Percentiles rank a stretch among this genome's conserved stretches.
Evolutionary conservation across 768 basidiomycete species (phyloP).

Genomic region (Phaeotremella fagi): DNA sequence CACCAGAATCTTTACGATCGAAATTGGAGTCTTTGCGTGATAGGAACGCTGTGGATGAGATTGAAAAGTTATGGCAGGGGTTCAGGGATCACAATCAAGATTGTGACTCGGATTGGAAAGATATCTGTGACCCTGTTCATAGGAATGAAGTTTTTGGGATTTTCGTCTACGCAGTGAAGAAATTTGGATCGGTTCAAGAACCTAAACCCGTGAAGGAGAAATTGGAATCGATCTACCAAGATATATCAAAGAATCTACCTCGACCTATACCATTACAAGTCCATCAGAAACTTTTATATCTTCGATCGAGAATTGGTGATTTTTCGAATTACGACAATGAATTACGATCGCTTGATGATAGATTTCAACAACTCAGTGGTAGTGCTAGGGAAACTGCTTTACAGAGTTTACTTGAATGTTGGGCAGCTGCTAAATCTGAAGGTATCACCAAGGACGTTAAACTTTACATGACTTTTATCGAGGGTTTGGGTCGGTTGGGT

Average conservation of each 20-base stretch:
- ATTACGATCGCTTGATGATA: constrained; percentile 1
- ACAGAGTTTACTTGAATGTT: constrained; percentile 58
- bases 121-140: neutral
- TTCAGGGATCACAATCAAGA: neutral
- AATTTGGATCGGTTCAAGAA: neutral
- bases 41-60: constrained; percentile 1
- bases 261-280: constrained; percentile 3
- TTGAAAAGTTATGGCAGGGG: constrained; percentile 4
- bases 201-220: neutral
- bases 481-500: constrained; percentile 57
- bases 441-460: constrained; percentile 60
- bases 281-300: constrained; percentile 3
- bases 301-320: constrained; percentile 4
- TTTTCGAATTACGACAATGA: constrained; percentile 1
- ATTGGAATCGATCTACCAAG: neutral
- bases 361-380: neutral
- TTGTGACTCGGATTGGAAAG: neutral
- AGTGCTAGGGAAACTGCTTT: constrained; percentile 22
- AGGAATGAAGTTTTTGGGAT: constrained; percentile 1
- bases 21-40: constrained; percentile 1
- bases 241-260: constrained; percentile 1
- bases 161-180: constrained; percentile 12
- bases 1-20: neutral
- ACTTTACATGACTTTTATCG: constrained; percentile 67
- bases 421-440: constrained; percentile 61